Conservation (phyloP, 495 filamentous ascomycete genomes). For the Hyaloscypha hepaticicola region DNA sequence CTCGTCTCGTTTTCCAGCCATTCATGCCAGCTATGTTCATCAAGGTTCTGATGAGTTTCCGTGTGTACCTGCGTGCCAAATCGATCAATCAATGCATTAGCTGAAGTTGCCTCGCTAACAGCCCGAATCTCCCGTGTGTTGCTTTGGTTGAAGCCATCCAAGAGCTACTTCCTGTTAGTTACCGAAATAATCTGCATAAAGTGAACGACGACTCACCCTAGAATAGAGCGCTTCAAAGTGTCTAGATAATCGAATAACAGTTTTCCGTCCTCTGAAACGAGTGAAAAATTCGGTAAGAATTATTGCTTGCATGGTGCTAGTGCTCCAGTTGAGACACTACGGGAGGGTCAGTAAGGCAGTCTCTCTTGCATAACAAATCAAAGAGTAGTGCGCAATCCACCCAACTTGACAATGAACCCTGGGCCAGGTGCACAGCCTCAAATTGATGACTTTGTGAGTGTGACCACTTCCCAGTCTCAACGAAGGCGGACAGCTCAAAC, state of each 20-base stretch:
- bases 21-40: slow-evolving; percentile 38
- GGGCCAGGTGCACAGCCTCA: no score
- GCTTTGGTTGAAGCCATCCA: slow-evolving; percentile 2
- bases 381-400: neutral
- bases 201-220: slow-evolving; percentile 44
- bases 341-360: slow-evolving; percentile 1
- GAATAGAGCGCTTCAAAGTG: slow-evolving; percentile 51
- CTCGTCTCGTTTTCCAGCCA: slow-evolving; percentile 49
- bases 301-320: slow-evolving; percentile 54
- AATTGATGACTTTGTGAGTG: no score
- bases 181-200: neutral
- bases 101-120: neutral
- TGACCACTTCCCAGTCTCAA: no score
- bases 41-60: neutral
- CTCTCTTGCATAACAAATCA: neutral
- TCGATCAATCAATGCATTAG: slow-evolving; percentile 14
- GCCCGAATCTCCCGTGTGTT: neutral
- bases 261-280: slow-evolving; percentile 51
- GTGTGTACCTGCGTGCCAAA: slow-evolving; percentile 8
- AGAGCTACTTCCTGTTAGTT: slow-evolving; percentile 12
- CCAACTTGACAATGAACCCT: no score
- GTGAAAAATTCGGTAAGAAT: slow-evolving; percentile 54
- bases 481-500: no score
- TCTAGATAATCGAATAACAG: slow-evolving; percentile 41
- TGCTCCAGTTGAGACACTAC: slow-evolving; percentile 31